Evolutionary conservation across 441 rosid species (phyloP), one percentile per base, ranked within the genome.

Genomic region (Arabidopsis hybrid): DNA sequence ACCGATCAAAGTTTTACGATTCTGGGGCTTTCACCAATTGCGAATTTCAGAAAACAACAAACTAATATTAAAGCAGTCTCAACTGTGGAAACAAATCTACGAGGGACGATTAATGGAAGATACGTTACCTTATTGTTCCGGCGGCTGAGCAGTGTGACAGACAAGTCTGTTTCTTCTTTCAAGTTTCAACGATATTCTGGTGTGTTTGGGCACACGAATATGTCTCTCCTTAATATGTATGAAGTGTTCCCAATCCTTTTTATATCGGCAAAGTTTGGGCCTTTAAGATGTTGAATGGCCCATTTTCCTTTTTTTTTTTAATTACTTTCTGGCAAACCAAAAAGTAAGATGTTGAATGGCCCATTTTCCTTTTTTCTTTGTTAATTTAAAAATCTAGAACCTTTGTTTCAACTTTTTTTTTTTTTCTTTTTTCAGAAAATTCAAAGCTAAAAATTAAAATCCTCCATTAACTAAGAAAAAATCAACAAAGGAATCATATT

Each of bases 81-180:
- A 13, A 16, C 4, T 40, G 62, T 3, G 29, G 8, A 17, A 17
- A 45, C 1, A 47, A 47, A 60, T 36, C 6, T 18, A 69, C n/a
- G 57, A 56, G 73, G 40, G 38, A 32, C 9, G 52, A 50, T n/a
- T 58, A 45, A 34, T 45, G n/a, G 36, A 34, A 58, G 9, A 12
- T 26, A 45, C 17, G 49, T 36, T 60, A 74, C 78, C 62, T 74
- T 74, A 51, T 32, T 17, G 47, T 67, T 60, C 60, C 50, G 69
- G 69, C 73, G 78, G 78, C 68, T 52, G 78, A 67, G 63, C 35
- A 67, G 38, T 6, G 8, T 2, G 9, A 36, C 39, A 2, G 31
- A 57, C 14, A 51, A 53, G 53, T 16, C 62, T 45, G 45, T 40
- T 57, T 47, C 60, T 74, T 58, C 51, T 67, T 39, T 40, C 47